phyloP scores from a whole-genome alignment of 2,329 filamentous ascomycete genomes.

The Akanthomyces muscarius region DNA sequence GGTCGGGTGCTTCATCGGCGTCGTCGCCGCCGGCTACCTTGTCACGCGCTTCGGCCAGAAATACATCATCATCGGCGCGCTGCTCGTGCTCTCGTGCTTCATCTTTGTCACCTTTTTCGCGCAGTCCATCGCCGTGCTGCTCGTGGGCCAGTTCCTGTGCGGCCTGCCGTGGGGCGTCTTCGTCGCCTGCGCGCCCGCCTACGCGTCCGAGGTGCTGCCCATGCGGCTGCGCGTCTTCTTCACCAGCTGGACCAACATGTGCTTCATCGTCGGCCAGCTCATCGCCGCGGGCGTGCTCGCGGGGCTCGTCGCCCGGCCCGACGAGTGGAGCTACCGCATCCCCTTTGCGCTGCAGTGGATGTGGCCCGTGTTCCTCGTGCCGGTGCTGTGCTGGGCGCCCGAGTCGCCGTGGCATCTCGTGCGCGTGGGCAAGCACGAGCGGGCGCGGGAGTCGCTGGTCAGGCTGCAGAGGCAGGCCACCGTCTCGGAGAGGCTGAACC shows the following conservation, averaged over 20 bases:
- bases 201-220: constrained; percentile 37
- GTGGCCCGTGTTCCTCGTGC: constrained; percentile 38
- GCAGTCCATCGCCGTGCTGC: constrained; percentile 30
- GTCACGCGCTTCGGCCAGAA: constrained; percentile 38
- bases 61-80: constrained; percentile 37
- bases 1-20: constrained; percentile 44
- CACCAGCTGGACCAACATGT: constrained; percentile 39
- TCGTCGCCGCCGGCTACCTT: constrained; percentile 40
- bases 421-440: constrained; percentile 30
- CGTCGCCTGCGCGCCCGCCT: constrained; percentile 38
- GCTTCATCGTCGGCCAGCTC: constrained; percentile 40
- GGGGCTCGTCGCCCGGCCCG: constrained; percentile 27
- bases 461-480: constrained; percentile 24
- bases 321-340: constrained; percentile 40
- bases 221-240: constrained; percentile 33
- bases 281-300: constrained; percentile 37
- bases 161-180: constrained; percentile 39
- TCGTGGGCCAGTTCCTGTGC: constrained; percentile 37
- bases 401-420: constrained; percentile 42
- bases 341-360: constrained; percentile 44
- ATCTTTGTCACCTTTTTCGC: constrained; percentile 43
- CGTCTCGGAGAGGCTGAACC: constrained; percentile 21
- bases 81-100: constrained; percentile 33
- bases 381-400: constrained; percentile 32
- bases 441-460: constrained; percentile 22